Evolutionary conservation across 2,329 filamentous ascomycete genomes (phyloP), one percentile per base, ranked within the genome.

Genomic region (Aspergillus carbonarius): DNA sequence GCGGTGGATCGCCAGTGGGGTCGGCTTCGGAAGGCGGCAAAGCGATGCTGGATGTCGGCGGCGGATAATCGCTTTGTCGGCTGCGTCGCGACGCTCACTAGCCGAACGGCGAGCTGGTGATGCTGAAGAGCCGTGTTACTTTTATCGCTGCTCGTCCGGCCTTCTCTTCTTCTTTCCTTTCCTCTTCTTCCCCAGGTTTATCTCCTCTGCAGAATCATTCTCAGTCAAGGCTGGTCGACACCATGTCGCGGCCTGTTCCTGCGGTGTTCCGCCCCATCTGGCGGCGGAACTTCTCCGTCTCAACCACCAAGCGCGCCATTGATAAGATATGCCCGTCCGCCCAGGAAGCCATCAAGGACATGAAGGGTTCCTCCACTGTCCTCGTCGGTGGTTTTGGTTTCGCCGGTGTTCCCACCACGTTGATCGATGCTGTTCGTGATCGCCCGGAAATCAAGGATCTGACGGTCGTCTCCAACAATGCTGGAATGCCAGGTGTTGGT

Each of bases 401-500:
- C 30, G 92, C 89, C 61, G 90, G 90, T 59, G 62, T 70, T 9
- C 66, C 67, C 17, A 66, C 64, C 55, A 70, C 69, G 20, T 62
- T 73, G 58, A 93, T 92, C 70, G 81, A 85, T 50, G 86, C 88
- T 40, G 82, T 93, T 20, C 83, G 86, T 54, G 79, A 80, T 44
- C 79, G 85, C 68, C 83, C 87, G 6, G 81, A 77, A 40, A 73
- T 82, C 55, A 81, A 74, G 54, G 75, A 86, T n/a, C 79, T 93
- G 47, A 92, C 89, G 2, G 89, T 89, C 40, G 89, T 93, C 10
- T 92, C 89, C 55, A 93, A 93, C 73, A 93, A 93, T 73, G 90
- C 90, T 8, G 90, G 90, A 34, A 87, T 89, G 61, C 85, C 86
- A 25, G 84, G 83, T 51, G 83, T 86, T 12, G 90, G 90, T 8